Base-by-base conservation (phyloP, 1,139 yeast species). In the Blastobotrys capitulatus region DNA sequence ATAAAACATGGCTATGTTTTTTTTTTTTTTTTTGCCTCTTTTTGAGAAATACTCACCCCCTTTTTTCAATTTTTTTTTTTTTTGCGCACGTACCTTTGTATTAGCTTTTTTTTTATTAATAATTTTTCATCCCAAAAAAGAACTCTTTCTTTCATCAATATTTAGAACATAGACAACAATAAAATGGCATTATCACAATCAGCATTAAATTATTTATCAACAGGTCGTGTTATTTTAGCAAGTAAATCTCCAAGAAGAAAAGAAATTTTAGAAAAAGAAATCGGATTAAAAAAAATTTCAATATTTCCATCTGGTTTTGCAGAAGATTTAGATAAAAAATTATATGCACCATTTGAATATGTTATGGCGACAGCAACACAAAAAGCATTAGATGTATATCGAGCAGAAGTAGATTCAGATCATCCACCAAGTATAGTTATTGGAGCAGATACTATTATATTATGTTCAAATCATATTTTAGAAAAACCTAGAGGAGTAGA, bases 401-500 rank as follows among this genome's bases (percentile, higher is more conserved):
- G 69, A 5, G 69, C 74, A 35, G 65, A 78, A 49, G 59, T 56
- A 31, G 65, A 62, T 47, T 60, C 69, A 16, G 72, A 70, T 50
- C 58, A 57, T 12, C 68, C 68, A 16, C 74, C 75, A 13, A 62
- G 61, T 2, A 60, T 86, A 2, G 68, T 82, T 3, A 60, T 86
- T 5, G 80, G 95, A 1, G 92, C 96, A n/a, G 97, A 94, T 62
- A 88, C 97, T 0, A 77, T 92, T 9, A 79, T 90, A n/a, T 79
- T 80, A 22, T 72, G 79, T 44, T 73, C 77, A 41, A 81, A 80
- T 3, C 61, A 65, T 27, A 79, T 90, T 10, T 76, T 81, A 56
- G 97, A 90, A 64, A 92, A 92, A 64, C 98, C 98, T 0, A 63
- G 61, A 7, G 71, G 74, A 7, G 70, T 69, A 48, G 76, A 64